phyloP scores from a whole-genome alignment of 768 basidiomycete species.

The Lanmaoa pseudosensibilis region DNA sequence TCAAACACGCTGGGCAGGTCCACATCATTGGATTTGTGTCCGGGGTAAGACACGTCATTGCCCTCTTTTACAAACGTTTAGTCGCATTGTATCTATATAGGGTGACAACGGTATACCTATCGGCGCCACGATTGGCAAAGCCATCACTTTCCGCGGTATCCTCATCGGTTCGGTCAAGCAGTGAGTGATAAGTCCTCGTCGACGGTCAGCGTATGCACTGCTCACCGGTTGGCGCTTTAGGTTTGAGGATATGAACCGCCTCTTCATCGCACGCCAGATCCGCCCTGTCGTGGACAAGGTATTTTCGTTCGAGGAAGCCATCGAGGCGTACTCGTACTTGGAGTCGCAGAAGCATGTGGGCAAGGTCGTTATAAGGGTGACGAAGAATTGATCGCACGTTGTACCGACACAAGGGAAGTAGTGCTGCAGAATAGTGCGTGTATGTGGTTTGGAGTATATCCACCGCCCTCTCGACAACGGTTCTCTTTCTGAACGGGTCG shows the following conservation, averaged over 20 bases:
- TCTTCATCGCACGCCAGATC: conserved; percentile 45
- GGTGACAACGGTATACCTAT: conserved; percentile 32
- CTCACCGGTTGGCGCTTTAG: conserved; percentile 23
- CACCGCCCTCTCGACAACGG: no score
- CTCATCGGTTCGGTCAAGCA: conserved; percentile 59
- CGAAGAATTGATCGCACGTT: no score
- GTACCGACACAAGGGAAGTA: no score
- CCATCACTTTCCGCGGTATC: conserved; percentile 49
- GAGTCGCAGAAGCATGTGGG: no score
- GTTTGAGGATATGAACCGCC: conserved; percentile 53
- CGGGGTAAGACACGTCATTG: conserved; percentile 26
- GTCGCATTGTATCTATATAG: conserved; percentile 16
- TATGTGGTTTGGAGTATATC: no score
- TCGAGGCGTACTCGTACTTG: conserved; percentile 29
- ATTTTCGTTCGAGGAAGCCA: conserved; percentile 55
- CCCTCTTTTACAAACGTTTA: no score
- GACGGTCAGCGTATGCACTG: background rate
- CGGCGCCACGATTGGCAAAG: conserved; percentile 38
- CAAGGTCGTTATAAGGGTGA: no score
- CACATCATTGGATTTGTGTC: conserved; percentile 55
- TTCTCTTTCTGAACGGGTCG: no score
- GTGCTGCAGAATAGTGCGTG: no score
- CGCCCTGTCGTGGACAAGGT: conserved; percentile 56
- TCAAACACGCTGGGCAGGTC: conserved; percentile 44
- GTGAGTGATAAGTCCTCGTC: conserved; percentile 33